A percentile compares a stretch with the other conserved stretches of the same genome.
These are phyloP conservation scores for Coniophora puteana DNA, from an alignment of 1,284 basidiomycete genomes.

Conservation along the genomic window DNA sequence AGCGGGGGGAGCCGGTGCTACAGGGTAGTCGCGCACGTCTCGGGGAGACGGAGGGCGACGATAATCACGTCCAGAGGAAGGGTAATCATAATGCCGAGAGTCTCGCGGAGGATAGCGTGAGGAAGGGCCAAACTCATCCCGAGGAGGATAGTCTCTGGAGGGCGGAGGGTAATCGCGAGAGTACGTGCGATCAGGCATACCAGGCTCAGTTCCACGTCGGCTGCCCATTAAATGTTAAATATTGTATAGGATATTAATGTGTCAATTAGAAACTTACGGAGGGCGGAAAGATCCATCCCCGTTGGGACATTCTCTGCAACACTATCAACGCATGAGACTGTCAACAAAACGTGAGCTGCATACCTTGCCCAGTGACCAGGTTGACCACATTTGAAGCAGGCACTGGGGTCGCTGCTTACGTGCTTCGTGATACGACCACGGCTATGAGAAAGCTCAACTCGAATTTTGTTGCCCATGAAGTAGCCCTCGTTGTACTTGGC, in stretches of 20 bases:
- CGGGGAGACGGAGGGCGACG: slow-evolving; percentile 57
- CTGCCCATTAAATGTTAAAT: slow-evolving; percentile 10
- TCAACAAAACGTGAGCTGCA: slow-evolving; percentile 18
- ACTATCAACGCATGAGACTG: too few relatives aligned
- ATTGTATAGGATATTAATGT: neutral
- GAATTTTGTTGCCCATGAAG: slow-evolving; percentile 87
- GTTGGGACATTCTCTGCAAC: too few relatives aligned
- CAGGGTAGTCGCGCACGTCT: slow-evolving; percentile 62
- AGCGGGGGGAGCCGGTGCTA: slow-evolving; percentile 33
- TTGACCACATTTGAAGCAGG: slow-evolving; percentile 81
- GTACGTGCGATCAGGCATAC: slow-evolving; percentile 53
- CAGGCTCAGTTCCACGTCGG: slow-evolving; percentile 35
- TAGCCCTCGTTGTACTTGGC: slow-evolving; percentile 81
- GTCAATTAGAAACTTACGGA: slow-evolving; percentile 31
- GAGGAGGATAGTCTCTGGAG: slow-evolving; percentile 40
- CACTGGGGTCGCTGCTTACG: slow-evolving; percentile 72
- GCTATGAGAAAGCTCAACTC: slow-evolving; percentile 78
- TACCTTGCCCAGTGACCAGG: slow-evolving; percentile 85
- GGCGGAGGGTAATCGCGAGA: slow-evolving; percentile 45
- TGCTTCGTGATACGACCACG: slow-evolving; percentile 78
- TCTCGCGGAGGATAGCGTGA: slow-evolving; percentile 44
- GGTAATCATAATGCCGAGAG: slow-evolving; percentile 53
- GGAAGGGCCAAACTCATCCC: slow-evolving; percentile 50
- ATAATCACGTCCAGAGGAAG: slow-evolving; percentile 46
- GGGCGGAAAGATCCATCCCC: slow-evolving; percentile 72